A percentile compares a stretch with the other conserved stretches of the same genome.
Conservation (phyloP, 2,329 filamentous ascomycete genomes). For the Pyrenophora graminea region DNA sequence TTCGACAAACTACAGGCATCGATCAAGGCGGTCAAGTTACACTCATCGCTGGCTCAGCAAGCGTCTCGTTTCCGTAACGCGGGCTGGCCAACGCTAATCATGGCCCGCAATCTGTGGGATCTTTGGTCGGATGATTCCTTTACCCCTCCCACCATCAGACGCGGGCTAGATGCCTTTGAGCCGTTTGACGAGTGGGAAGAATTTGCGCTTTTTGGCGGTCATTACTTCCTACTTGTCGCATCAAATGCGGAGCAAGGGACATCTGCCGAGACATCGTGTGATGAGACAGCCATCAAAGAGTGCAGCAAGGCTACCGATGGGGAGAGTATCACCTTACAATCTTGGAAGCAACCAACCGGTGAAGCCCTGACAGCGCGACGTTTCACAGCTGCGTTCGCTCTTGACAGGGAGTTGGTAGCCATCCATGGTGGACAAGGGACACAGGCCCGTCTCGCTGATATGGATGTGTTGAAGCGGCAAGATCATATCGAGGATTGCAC, state of each 20-base stretch:
- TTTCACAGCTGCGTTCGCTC: slow-evolving; percentile 46
- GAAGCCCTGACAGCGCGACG: slow-evolving; percentile 38
- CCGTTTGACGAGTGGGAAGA: slow-evolving; percentile 97
- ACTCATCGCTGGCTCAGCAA: slow-evolving; percentile 70
- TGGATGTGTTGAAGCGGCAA: slow-evolving; percentile 45
- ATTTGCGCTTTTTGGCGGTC: slow-evolving; percentile 79
- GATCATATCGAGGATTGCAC: slow-evolving; percentile 25
- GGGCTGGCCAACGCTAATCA: slow-evolving; percentile 69
- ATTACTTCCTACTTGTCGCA: slow-evolving; percentile 80
- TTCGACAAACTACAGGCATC: slow-evolving; percentile 81
- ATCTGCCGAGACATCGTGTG: slow-evolving; percentile 12
- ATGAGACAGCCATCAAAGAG: slow-evolving; percentile 6
- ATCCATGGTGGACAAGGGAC: slow-evolving; percentile 53
- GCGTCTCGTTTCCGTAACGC: slow-evolving; percentile 66
- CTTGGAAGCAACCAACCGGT: slow-evolving; percentile 14
- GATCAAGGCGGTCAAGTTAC: slow-evolving; percentile 72
- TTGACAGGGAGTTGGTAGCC: slow-evolving; percentile 38
- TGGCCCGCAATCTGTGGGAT: slow-evolving; percentile 74
- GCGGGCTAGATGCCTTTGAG: slow-evolving; percentile 70
- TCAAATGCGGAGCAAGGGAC: slow-evolving; percentile 45
- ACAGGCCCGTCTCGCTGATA: slow-evolving; percentile 54
- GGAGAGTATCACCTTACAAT: slow-evolving; percentile 21
- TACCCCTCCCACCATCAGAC: slow-evolving; percentile 63
- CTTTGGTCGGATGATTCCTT: slow-evolving; percentile 75
- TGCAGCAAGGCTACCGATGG: slow-evolving; percentile 6